These are phyloP conservation scores for Sporobolomyces pararoseus DNA, from an alignment of 768 basidiomycete genomes.

Conservation along the genomic window DNA sequence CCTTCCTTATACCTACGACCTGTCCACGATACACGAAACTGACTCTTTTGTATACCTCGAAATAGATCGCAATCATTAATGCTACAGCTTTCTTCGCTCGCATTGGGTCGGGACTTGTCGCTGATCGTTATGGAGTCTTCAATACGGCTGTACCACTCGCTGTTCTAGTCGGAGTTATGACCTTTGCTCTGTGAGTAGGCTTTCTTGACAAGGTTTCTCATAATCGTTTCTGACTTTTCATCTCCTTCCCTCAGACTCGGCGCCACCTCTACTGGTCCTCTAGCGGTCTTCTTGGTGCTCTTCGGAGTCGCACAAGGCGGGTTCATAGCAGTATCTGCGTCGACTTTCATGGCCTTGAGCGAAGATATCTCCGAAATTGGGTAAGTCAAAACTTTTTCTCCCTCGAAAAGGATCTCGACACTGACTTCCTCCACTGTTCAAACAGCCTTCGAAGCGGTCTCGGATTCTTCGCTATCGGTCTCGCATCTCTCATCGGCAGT, in stretches of 20 bases:
- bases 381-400: not conserved
- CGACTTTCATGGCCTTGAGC: constrained; percentile 24
- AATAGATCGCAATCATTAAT: constrained; percentile 37
- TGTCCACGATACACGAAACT: too few relatives aligned
- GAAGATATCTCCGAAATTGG: constrained; percentile 30
- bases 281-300: constrained; percentile 27
- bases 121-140: constrained; percentile 35
- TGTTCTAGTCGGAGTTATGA: constrained; percentile 9
- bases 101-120: constrained; percentile 24
- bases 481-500: constrained; percentile 36
- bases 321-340: constrained; percentile 11
- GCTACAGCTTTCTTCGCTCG: constrained; percentile 28
- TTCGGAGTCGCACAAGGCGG: constrained; percentile 32
- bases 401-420: not conserved
- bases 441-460: constrained; percentile 34
- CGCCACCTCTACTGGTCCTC: constrained; percentile 10
- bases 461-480: constrained; percentile 38
- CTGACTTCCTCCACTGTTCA: too few relatives aligned
- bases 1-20: too few relatives aligned
- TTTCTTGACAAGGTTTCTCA: not conserved
- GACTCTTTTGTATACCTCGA: too few relatives aligned
- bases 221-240: not conserved
- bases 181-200: constrained; percentile 23
- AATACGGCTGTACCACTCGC: constrained; percentile 28
- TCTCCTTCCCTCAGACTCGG: constrained; percentile 13